Conservation (phyloP, 805 yeast genomes). For the Saccharomycopsis sp. region DNA sequence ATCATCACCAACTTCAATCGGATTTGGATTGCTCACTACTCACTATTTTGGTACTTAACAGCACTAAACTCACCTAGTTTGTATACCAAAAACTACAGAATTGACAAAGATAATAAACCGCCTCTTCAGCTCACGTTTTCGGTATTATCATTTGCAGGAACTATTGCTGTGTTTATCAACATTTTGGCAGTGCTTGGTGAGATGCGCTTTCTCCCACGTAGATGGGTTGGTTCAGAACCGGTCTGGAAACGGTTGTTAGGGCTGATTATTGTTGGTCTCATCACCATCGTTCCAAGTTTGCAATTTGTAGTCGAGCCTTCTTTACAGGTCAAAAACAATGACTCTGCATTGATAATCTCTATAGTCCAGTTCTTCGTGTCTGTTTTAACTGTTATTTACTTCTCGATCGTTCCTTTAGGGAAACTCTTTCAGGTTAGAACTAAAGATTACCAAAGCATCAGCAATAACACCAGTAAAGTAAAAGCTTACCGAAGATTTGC, state of each 20-base stretch:
- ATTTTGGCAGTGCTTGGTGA: slow-evolving; percentile 53
- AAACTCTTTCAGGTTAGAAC: slow-evolving; percentile 33
- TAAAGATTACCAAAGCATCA: slow-evolving; percentile 27
- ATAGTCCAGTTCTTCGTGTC: slow-evolving; percentile 53
- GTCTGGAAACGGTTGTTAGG: slow-evolving; percentile 41
- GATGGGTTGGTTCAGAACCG: slow-evolving; percentile 67
- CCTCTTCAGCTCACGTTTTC: slow-evolving; percentile 47
- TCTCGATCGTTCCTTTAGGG: slow-evolving; percentile 58
- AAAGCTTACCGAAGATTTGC: slow-evolving; percentile 33
- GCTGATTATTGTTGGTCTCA: slow-evolving; percentile 35
- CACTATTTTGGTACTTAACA: slow-evolving; percentile 74
- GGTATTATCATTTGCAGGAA: slow-evolving; percentile 62
- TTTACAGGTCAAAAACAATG: slow-evolving; percentile 27
- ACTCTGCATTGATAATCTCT: slow-evolving; percentile 39
- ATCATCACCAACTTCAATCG: slow-evolving; percentile 66
- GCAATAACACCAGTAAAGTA: slow-evolving; percentile 25
- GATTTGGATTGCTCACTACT: slow-evolving; percentile 70
- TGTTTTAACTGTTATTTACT: slow-evolving; percentile 45
- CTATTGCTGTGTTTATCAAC: slow-evolving; percentile 51
- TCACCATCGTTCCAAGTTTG: slow-evolving; percentile 33
- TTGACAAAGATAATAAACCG: slow-evolving; percentile 53
- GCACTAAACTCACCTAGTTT: slow-evolving; percentile 61
- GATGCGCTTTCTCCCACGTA: slow-evolving; percentile 57
- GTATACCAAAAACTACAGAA: slow-evolving; percentile 53
- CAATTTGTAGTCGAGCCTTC: background rate